Evolutionary conservation across 208 protist species (phyloP).

Genomic region (Spongospora subterranea): DNA sequence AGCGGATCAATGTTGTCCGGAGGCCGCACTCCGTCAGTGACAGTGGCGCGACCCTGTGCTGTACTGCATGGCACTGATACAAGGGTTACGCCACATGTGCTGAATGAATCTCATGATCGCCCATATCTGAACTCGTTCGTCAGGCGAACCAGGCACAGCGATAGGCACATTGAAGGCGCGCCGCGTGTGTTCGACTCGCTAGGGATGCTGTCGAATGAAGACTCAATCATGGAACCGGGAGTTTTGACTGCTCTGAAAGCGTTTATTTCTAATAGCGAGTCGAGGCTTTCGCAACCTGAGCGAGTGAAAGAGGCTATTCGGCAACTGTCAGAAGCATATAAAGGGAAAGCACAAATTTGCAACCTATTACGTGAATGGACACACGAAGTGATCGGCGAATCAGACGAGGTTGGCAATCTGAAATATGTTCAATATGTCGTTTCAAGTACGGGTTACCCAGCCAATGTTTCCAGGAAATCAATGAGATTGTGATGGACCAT

Average conservation of each 20-base stretch:
- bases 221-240: slow-evolving; percentile 51
- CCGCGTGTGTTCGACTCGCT: not conserved
- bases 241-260: slow-evolving; percentile 25
- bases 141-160: too few species aligned
- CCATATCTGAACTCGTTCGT: too few species aligned
- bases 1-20: too few species aligned
- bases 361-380: not conserved
- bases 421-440: too few species aligned
- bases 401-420: not conserved
- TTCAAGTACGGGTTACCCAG: too few species aligned
- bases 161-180: too few species aligned
- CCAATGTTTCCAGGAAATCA: not conserved
- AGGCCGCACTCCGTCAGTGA: too few species aligned
- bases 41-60: too few species aligned
- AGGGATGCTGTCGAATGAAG: not conserved
- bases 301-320: slow-evolving; percentile 47
- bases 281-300: not conserved
- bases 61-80: too few species aligned
- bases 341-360: slow-evolving; percentile 32
- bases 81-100: too few species aligned
- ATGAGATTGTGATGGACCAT: slow-evolving; percentile 35
- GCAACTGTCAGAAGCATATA: not conserved
- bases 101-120: too few species aligned
- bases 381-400: not conserved
- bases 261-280: not conserved